Evolutionary conservation across 225 moss, liverwort and hornwort species (phyloP), one percentile per base, ranked within the genome.

Genomic region (Marchantia polymorpha): DNA sequence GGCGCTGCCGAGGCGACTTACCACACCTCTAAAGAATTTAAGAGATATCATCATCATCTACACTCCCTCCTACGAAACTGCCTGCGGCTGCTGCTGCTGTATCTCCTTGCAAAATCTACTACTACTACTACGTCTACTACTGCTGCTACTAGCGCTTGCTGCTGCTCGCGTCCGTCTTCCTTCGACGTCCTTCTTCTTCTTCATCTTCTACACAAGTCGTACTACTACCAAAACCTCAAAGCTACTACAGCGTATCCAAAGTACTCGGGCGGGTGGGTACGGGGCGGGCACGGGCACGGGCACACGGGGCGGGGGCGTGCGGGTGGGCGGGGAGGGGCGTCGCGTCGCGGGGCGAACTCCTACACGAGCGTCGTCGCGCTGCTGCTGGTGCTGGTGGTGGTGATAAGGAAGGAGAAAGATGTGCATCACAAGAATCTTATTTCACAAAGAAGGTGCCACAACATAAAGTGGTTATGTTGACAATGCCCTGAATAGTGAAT

Each of bases 371-470:
- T 15, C 46, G 1, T 70, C 19, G 20, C 17, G n/a, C n/a, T n/a
- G n/a, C n/a, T n/a, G n/a, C n/a, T n/a, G n/a, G n/a, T n/a, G n/a
- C n/a, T n/a, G n/a, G n/a, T 20, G 46, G 3, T 70, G 70, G 23
- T 74, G 14, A 26, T 75, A 39, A 39, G 31, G 19, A 48, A 77
- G 23, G 59, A 53, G 7, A 52, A n/a, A 79, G 69, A 69, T 29
- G 69, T 78, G 69, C 78, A 79, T 69, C 69, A 78, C 83, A 85
- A 85, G 87, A 85, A 88, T 84, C 87, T 88, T 88, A 88, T 88
- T 88, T 88, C 87, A 88, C 87, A 87, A 84, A 80, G 87, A 80
- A 83, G 83, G 85, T 88, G 83, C 76, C 83, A 81, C 85, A 85
- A 84, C 85, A 88, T 88, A 84, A 63, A 83, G 50, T 76, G 83